Evolutionary conservation across 495 filamentous ascomycete species (phyloP).

Genomic region (Xylaria telfairii): DNA sequence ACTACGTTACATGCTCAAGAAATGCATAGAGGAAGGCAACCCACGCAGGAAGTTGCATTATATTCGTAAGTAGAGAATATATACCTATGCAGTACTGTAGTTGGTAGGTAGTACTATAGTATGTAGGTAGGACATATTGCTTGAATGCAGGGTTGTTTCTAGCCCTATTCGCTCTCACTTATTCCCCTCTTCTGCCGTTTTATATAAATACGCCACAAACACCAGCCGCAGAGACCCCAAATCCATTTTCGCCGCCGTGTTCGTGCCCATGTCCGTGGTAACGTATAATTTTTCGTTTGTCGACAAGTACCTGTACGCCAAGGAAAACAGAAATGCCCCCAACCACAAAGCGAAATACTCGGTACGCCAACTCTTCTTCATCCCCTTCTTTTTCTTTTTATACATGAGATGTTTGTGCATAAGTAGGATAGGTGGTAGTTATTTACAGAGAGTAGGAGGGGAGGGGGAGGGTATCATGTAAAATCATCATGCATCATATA

Average conservation of each 20-base stretch:
- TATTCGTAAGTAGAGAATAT: not conserved
- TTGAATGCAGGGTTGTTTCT: not conserved
- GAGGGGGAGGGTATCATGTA: constrained; percentile 11
- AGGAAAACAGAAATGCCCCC: constrained; percentile 4
- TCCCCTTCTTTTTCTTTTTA: not conserved
- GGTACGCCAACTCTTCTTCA: not conserved
- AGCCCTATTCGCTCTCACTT: not conserved
- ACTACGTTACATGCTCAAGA: not conserved
- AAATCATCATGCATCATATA: constrained; percentile 1
- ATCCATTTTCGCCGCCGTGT: constrained; percentile 1
- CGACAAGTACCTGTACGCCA: not conserved
- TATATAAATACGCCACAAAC: constrained; percentile 15
- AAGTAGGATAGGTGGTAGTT: not conserved
- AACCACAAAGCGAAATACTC: not conserved
- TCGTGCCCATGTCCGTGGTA: not conserved
- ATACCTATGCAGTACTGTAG: not conserved
- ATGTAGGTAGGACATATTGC: not conserved
- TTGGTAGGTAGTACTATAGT: not conserved
- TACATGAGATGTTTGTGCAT: constrained; percentile 6
- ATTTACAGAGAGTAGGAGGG: constrained; percentile 10
- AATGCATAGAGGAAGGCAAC: not conserved
- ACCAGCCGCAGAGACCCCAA: constrained; percentile 8
- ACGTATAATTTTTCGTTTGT: not conserved
- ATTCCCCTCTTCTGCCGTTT: not conserved
- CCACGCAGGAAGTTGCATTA: not conserved